Percentiles rank a stretch among this genome's conserved stretches.
Conservation (phyloP, 2,329 filamentous ascomycete species). For the Hymenotorrendiella dingleyae region DNA sequence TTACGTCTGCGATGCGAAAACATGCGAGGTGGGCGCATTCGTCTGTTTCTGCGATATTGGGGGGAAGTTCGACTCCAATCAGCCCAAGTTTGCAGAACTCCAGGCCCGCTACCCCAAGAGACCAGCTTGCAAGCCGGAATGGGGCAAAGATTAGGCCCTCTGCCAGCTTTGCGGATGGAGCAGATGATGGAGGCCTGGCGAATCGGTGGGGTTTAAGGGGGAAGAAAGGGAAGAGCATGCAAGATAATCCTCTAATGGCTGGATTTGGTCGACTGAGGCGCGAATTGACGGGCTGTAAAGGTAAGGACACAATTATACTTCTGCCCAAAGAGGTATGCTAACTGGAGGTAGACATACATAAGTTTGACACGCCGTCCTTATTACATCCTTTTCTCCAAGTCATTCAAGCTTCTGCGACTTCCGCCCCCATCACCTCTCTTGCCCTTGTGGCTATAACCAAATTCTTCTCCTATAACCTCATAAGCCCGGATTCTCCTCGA, state of each 20-base stretch:
- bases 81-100: conserved; percentile 38
- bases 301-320: conserved; percentile 37
- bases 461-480: conserved; percentile 91
- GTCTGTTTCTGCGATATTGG: conserved; percentile 91
- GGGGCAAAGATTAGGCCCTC: conserved; percentile 20
- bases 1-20: conserved; percentile 97
- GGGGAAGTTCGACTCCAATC: conserved; percentile 53
- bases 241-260: conserved; percentile 93
- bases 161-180: conserved; percentile 33
- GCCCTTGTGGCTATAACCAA: conserved; percentile 92
- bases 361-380: conserved; percentile 83
- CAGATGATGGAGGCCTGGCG: conserved; percentile 54
- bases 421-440: conserved; percentile 91
- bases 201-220: conserved; percentile 91
- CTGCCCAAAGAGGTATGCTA: conserved; percentile 12
- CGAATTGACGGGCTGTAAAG: conserved; percentile 80
- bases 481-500: conserved; percentile 76
- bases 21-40: conserved; percentile 94
- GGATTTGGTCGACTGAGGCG: conserved; percentile 86
- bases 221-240: conserved; percentile 94
- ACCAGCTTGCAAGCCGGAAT: conserved; percentile 21
- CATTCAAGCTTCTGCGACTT: conserved; percentile 92
- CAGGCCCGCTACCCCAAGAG: conserved; percentile 34
- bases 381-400: conserved; percentile 94
- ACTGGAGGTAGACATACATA: conserved; percentile 62